Evolutionary conservation across 768 basidiomycete genomes (phyloP), one percentile per base, ranked within the genome.

Genomic region (Cubamyces lactineus): DNA sequence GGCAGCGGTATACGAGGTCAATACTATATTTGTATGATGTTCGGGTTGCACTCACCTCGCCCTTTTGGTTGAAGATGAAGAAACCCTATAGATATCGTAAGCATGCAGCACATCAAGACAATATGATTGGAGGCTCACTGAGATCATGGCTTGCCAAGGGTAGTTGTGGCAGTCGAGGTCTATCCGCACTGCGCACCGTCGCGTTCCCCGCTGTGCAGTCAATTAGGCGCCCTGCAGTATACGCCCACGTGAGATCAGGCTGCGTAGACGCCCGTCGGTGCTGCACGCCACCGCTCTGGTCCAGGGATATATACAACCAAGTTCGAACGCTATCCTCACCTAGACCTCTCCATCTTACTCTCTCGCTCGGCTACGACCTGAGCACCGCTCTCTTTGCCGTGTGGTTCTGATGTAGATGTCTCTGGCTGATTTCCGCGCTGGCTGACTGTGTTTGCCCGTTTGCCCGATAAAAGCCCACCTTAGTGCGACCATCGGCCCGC

Each of bases 11-110:
- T 41, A 41, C 23, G 39, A n/a, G n/a, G 28, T 41, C 51, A 57
- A 57, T 59, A 21, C 57, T 34, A 41, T 30, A 38, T 30, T 38
- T 19, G 43, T 24, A 11, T 38, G 23, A 12, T 21, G 28, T 7
- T 28, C 7, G 28, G 41, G 45, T 28, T 28, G n/a, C 34, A 72
- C 84, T 42, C 58, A 95, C 96, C 85, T 98, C 97, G 75, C 97
- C 97, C 76, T 98, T 98, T 76, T 96, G 94, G 73, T 98, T 99
- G 83, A 98, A 97, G 61, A 98, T 94, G 77, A 98, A 98, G 86
- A 98, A 98, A 50, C 92, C 96, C 96, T 98, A 45, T 5, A 21
- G 3, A 50, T 64, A 21, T 56, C 54, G 42, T 53, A 28, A 51
- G 47, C 6, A 53, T 16, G 24, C 47, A 47, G 26, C 47, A 48